These are phyloP conservation scores for Narthecium ossifragum DNA, from an alignment of 106 monocot genomes.

Conservation along the genomic window DNA sequence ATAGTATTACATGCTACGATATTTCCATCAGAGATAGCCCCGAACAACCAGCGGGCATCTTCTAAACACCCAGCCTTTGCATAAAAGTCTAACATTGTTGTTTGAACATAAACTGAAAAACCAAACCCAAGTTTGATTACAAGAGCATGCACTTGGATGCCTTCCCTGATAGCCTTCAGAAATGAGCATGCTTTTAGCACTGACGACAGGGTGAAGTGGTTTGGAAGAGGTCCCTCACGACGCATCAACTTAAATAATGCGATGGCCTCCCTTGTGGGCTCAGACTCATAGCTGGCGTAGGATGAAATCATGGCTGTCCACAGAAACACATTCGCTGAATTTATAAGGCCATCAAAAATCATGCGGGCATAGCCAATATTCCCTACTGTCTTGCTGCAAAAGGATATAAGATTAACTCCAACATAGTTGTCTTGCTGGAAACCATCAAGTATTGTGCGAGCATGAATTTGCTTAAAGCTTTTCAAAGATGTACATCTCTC, in stretches of 20 bases:
- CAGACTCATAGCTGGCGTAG: slow-evolving; percentile 18
- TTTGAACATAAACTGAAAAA: slow-evolving; percentile 30
- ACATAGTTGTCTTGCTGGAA: slow-evolving; percentile 24
- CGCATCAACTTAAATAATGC: slow-evolving; percentile 30
- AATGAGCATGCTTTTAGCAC: slow-evolving; percentile 42
- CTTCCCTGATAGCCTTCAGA: slow-evolving; percentile 31
- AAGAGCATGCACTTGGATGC: slow-evolving; percentile 30
- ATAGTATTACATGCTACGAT: slow-evolving; percentile 37
- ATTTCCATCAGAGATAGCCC: slow-evolving; percentile 10
- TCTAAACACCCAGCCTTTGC: slow-evolving; percentile 23
- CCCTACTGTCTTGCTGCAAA: slow-evolving; percentile 23
- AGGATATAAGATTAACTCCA: slow-evolving; percentile 32
- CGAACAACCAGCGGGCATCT: slow-evolving; percentile 21
- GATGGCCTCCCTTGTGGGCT: slow-evolving; percentile 21
- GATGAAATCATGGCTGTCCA: slow-evolving; percentile 42
- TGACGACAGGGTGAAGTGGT: slow-evolving; percentile 33
- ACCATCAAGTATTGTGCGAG: slow-evolving; percentile 20
- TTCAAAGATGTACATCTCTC: slow-evolving; percentile 22
- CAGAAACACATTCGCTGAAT: slow-evolving; percentile 40
- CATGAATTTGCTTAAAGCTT: slow-evolving; percentile 30
- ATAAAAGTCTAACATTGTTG: slow-evolving; percentile 41
- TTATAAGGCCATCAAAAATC: slow-evolving; percentile 19
- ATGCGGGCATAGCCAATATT: slow-evolving; percentile 24
- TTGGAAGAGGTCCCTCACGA: slow-evolving; percentile 25
- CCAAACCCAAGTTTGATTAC: slow-evolving; percentile 33